Percentiles rank a stretch among this genome's conserved stretches.
These are phyloP conservation scores for Lachancea nothofagi DNA, from an alignment of 805 yeast species.

Conservation along the genomic window DNA sequence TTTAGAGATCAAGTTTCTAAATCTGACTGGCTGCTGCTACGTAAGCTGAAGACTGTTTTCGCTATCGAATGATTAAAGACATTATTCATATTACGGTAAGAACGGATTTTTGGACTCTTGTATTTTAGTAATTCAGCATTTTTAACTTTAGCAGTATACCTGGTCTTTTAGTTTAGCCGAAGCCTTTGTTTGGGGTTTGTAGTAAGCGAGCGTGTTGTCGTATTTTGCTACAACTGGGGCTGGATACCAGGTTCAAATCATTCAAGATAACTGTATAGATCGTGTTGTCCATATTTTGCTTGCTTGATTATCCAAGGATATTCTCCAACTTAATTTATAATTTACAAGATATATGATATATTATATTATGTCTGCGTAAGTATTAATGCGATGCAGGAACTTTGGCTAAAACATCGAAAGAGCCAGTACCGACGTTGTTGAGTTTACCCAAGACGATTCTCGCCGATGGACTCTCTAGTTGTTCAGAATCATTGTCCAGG, in stretches of 20 bases:
- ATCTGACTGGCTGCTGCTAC: constrained; percentile 92
- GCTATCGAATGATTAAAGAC: constrained; percentile 50
- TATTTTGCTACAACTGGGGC: too few species aligned
- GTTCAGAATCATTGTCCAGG: constrained; percentile 83
- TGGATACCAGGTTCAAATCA: too few species aligned
- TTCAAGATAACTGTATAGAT: too few species aligned
- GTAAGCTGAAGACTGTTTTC: constrained; percentile 80
- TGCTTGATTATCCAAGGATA: background rate
- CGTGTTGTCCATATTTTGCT: background rate
- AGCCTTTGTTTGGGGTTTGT: too few species aligned
- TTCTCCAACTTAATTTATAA: too few species aligned
- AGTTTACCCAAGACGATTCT: constrained; percentile 88
- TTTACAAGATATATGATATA: background rate
- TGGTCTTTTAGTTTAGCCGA: too few species aligned
- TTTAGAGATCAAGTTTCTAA: constrained; percentile 91
- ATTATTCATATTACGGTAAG: background rate
- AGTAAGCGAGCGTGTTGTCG: too few species aligned
- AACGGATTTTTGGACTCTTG: constrained; percentile 3
- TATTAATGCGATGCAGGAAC: constrained; percentile 28
- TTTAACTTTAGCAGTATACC: background rate
- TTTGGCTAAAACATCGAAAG: constrained; percentile 67
- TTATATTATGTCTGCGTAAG: background rate
- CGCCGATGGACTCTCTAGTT: constrained; percentile 86
- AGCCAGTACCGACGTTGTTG: constrained; percentile 91
- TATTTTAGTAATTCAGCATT: constrained; percentile 8